Conservation (phyloP, 2,329 filamentous ascomycete genomes). For the Juglanconis juglandina region DNA sequence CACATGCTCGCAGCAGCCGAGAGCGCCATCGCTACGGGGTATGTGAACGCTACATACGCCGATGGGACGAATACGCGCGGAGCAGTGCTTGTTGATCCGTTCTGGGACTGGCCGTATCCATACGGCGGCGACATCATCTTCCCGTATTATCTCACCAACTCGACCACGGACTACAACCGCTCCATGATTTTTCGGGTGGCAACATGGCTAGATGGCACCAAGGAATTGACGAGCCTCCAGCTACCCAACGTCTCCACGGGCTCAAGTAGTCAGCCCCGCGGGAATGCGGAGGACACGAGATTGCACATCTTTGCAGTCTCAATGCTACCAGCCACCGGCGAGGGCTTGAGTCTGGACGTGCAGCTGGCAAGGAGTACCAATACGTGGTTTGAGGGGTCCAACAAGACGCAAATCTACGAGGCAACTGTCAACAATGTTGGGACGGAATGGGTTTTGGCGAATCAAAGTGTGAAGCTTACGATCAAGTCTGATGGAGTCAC, state of each 20-base stretch:
- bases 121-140: slow-evolving; percentile 21
- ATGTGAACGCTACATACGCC: slow-evolving; percentile 18
- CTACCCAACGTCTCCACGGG: slow-evolving; percentile 13
- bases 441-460: slow-evolving; percentile 11
- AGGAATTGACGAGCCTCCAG: slow-evolving; percentile 17
- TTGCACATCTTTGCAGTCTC: slow-evolving; percentile 17
- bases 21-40: slow-evolving; percentile 18
- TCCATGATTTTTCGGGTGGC: slow-evolving; percentile 20
- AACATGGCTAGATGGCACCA: slow-evolving; percentile 19
- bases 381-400: slow-evolving; percentile 15
- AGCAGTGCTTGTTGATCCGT: slow-evolving; percentile 18
- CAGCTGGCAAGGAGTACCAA: slow-evolving; percentile 16
- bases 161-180: slow-evolving; percentile 19
- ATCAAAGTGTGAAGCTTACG: slow-evolving; percentile 14
- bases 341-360: neutral
- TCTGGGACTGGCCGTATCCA: slow-evolving; percentile 20
- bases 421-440: slow-evolving; percentile 16
- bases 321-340: neutral
- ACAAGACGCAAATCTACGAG: slow-evolving; percentile 16
- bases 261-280: slow-evolving; percentile 7
- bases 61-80: slow-evolving; percentile 12
- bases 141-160: slow-evolving; percentile 20
- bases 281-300: slow-evolving; percentile 2
- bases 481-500: slow-evolving; percentile 11
- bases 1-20: slow-evolving; percentile 21